phyloP scores from a whole-genome alignment of 768 basidiomycete genomes.

The Boletus rubescentipes region DNA sequence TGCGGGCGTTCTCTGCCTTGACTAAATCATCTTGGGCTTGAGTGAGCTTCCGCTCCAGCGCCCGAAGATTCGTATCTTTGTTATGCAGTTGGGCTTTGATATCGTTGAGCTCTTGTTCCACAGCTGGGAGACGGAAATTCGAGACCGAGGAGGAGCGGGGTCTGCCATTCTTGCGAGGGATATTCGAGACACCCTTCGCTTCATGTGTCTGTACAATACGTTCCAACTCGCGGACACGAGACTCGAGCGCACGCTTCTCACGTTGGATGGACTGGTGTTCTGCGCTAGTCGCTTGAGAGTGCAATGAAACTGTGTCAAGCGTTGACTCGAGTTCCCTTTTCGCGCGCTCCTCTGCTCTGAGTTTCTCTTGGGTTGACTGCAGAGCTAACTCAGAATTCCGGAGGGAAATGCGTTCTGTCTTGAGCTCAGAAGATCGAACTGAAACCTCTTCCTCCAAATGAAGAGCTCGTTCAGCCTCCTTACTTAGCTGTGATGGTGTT shows the following conservation, averaged over 20 bases:
- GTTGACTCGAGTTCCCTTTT: slow-evolving; percentile 55
- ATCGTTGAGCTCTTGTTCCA: slow-evolving; percentile 59
- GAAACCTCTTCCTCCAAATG: slow-evolving; percentile 52
- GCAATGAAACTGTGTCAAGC: slow-evolving; percentile 53
- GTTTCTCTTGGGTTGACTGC: slow-evolving; percentile 45
- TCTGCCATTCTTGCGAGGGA: slow-evolving; percentile 38
- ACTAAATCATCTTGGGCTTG: slow-evolving; percentile 49
- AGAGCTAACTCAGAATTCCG: slow-evolving; percentile 55
- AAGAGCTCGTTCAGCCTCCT: slow-evolving; percentile 56
- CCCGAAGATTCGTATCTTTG: slow-evolving; percentile 45
- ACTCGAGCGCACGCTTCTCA: slow-evolving; percentile 58
- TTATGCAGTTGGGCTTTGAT: slow-evolving; percentile 41
- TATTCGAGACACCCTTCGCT: slow-evolving; percentile 32
- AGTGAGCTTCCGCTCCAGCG: slow-evolving; percentile 47
- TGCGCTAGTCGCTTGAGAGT: slow-evolving; percentile 46
- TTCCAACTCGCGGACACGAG: slow-evolving; percentile 60
- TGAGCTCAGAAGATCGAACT: slow-evolving; percentile 54
- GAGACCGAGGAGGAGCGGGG: slow-evolving; percentile 62
- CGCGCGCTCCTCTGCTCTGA: slow-evolving; percentile 50
- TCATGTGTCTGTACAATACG: slow-evolving; percentile 37
- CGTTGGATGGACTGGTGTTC: slow-evolving; percentile 49
- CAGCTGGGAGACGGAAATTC: slow-evolving; percentile 43
- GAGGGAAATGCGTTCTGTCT: slow-evolving; percentile 49
- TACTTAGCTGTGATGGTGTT: slow-evolving; percentile 44
- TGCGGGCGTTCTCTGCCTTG: slow-evolving; percentile 57